Base-by-base conservation (phyloP, 1,284 basidiomycete species). In the Heterobasidion occidentale region DNA sequence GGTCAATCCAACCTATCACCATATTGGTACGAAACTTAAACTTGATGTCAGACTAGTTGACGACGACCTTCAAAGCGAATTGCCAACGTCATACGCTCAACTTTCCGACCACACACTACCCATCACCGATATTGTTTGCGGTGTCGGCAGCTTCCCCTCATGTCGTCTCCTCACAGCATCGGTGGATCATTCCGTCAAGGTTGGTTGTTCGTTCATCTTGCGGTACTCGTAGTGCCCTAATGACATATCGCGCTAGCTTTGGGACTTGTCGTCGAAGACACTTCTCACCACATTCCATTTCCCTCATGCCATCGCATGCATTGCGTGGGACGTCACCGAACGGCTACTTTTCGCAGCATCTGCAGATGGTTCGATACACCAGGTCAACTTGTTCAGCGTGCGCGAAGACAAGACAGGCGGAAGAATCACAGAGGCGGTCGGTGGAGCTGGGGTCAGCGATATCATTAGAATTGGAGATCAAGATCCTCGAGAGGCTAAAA, bases 51-150 rank as follows among this genome's bases (percentile, higher is more conserved):
- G 86, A 79, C 70, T 93, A 57, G 68, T 92, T 17, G 87, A 90
- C 60, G 80, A 90, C 59, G 80, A 82, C 20, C 63, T 75, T 17
- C 86, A 90, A 70, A 80, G 80, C 61, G 86, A 90, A 54, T 74
- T 84, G 27, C 83, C 90, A 1, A 76, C 86, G 52, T 88, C 94
- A 5, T 91, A 88, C 67, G 89, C 85, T 63, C 85, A 83, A 2
- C 75, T 98, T 15, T 83, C 89, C 9, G 96, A 98, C 70, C 96
- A 99, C 68, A 96, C 94, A 0, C 79, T 98, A 2, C 88, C 91
- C 7, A 80, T 99, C 20, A 90, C 90, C 3, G 90, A 92, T 63
- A 78, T 98, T 38, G 70, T 78, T 17, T 86, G 94, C 61, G 92
- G 93, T 3, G 70, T 88, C 46, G 93, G 93, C 6, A 61, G 75